Evolutionary conservation across 106 monocot genomes (phyloP).

Genomic region (Acorus calamus): DNA sequence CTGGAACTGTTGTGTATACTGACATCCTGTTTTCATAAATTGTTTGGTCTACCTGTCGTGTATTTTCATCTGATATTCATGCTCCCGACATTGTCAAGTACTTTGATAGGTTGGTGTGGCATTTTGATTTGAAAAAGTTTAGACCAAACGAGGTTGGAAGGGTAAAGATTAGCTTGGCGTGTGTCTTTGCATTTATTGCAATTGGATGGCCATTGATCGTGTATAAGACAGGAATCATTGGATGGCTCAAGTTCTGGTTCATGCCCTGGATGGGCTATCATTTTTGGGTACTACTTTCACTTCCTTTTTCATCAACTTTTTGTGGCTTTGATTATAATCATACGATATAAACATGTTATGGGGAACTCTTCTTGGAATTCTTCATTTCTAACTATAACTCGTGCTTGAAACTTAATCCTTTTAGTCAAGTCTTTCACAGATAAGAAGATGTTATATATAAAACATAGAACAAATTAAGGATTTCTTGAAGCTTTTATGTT

Average conservation of each 20-base stretch:
- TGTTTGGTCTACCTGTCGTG: not conserved
- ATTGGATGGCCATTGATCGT: constrained; percentile 90
- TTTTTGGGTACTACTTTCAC: constrained; percentile 65
- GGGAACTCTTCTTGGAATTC: too few relatives aligned
- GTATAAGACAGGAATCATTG: constrained; percentile 57
- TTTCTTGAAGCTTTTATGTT: not conserved
- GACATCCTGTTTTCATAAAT: too few relatives aligned
- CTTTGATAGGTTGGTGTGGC: constrained; percentile 55
- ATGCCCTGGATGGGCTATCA: constrained; percentile 91
- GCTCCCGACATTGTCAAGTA: constrained; percentile 9
- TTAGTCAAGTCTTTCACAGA: too few relatives aligned
- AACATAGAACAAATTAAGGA: too few relatives aligned
- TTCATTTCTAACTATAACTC: too few relatives aligned
- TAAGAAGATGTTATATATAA: too few relatives aligned
- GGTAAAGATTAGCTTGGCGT: constrained; percentile 91
- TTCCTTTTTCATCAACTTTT: constrained; percentile 2
- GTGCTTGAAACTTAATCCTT: too few relatives aligned
- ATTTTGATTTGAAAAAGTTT: constrained; percentile 85
- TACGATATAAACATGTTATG: too few relatives aligned
- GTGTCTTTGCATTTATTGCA: constrained; percentile 78
- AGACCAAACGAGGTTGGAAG: constrained; percentile 73
- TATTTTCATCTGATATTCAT: constrained; percentile 6
- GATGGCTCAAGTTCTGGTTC: constrained; percentile 97
- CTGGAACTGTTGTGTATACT: too few relatives aligned
- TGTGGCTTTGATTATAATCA: not conserved